Conservation (phyloP, 2,329 filamentous ascomycete genomes). For the Trichoderma cornu-damae region DNA sequence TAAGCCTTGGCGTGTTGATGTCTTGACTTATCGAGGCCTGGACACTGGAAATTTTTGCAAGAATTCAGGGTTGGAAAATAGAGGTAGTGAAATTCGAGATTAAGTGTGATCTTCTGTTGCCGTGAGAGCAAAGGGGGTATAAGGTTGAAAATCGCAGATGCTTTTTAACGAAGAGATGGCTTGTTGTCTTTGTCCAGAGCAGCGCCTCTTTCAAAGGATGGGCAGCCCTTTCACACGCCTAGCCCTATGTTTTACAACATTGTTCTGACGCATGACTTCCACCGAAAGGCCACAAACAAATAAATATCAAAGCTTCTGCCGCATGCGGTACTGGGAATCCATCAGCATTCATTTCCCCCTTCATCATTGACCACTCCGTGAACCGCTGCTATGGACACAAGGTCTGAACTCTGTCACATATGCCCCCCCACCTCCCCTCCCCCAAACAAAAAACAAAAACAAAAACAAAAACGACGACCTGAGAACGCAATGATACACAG, state of each 20-base stretch:
- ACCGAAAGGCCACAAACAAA: conserved; percentile 6
- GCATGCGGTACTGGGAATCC: conserved; percentile 8
- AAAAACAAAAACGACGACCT: neutral
- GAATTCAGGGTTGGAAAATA: neutral
- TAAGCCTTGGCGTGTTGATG: neutral
- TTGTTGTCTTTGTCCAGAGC: neutral
- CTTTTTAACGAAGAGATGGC: neutral
- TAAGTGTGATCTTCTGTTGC: neutral
- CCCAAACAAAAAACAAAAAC: too few species aligned
- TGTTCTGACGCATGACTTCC: conserved; percentile 5
- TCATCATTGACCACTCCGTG: conserved; percentile 10
- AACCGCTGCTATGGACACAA: neutral
- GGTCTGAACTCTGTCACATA: neutral
- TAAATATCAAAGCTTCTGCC: conserved; percentile 7
- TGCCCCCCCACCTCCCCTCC: too few species aligned
- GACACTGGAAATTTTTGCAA: neutral
- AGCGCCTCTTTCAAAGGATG: neutral
- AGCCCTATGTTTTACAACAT: neutral
- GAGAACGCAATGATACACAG: neutral
- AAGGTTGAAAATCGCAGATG: neutral
- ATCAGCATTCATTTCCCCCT: neutral
- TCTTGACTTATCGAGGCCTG: neutral
- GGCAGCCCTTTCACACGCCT: neutral
- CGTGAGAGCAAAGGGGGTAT: neutral
- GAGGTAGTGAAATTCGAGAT: neutral